Evolutionary conservation across 371 early-diverging fungal genomes (phyloP).

Genomic region (Mortierella sp.): DNA sequence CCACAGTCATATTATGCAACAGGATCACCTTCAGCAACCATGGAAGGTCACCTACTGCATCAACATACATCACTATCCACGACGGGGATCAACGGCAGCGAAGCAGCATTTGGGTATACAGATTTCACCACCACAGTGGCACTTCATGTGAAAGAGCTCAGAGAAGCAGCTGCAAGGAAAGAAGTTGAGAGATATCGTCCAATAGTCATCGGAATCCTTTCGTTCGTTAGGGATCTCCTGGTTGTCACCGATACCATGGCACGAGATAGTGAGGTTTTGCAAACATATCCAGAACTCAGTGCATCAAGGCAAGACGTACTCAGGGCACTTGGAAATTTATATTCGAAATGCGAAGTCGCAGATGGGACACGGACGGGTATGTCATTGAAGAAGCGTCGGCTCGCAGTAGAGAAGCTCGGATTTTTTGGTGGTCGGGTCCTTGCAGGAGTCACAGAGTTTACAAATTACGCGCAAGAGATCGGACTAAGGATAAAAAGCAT

Average conservation of each 20-base stretch:
- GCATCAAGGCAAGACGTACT: slow-evolving; percentile 33
- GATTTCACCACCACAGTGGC: slow-evolving; percentile 36
- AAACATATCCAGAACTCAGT: slow-evolving; percentile 34
- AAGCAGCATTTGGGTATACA: slow-evolving; percentile 25
- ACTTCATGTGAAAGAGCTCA: slow-evolving; percentile 30
- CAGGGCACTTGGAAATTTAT: slow-evolving; percentile 42
- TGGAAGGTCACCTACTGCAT: slow-evolving; percentile 22
- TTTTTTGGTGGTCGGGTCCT: slow-evolving; percentile 31
- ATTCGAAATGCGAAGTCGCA: slow-evolving; percentile 44
- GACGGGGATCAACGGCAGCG: slow-evolving; percentile 5
- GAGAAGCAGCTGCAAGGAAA: slow-evolving; percentile 20
- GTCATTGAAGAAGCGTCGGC: slow-evolving; percentile 31
- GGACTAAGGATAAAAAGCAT: slow-evolving; percentile 27
- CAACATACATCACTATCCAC: slow-evolving; percentile 17
- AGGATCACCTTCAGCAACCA: slow-evolving; percentile 14
- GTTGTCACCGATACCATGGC: slow-evolving; percentile 41
- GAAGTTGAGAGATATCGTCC: slow-evolving; percentile 35
- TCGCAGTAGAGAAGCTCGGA: slow-evolving; percentile 40
- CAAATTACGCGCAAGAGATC: slow-evolving; percentile 34
- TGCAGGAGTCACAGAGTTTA: slow-evolving; percentile 38
- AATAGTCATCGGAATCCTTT: slow-evolving; percentile 38
- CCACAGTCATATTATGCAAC: slow-evolving; percentile 7
- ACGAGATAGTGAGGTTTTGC: slow-evolving; percentile 40
- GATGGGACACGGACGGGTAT: slow-evolving; percentile 37
- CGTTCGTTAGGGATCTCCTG: slow-evolving; percentile 35